Evolutionary conservation across 306 rosid genomes (phyloP).

Genomic region (Pterocarpus santalinus): DNA sequence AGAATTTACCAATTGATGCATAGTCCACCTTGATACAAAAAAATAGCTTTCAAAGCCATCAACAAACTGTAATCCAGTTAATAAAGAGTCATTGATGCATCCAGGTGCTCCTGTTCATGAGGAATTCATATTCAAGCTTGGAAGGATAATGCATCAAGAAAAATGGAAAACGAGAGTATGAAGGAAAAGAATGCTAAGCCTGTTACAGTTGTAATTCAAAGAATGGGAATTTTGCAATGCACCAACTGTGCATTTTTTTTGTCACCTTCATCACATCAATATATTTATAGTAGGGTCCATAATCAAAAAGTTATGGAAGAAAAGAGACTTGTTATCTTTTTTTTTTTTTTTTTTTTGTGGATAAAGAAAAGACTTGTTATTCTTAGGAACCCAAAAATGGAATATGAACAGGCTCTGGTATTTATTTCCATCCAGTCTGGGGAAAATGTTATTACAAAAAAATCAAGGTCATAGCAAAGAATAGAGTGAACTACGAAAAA

Average conservation of each 20-base stretch:
- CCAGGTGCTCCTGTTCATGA: constrained; percentile 93
- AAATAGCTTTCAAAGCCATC: constrained; percentile 83
- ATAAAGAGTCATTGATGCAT: constrained; percentile 82
- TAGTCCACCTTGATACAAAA: constrained; percentile 93
- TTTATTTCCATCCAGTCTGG: constrained; percentile 27
- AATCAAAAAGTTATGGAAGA: not conserved
- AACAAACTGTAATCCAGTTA: constrained; percentile 93
- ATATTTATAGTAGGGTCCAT: constrained; percentile 20
- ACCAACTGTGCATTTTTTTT: constrained; percentile 17
- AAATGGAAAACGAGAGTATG: constrained; percentile 11
- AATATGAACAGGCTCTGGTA: constrained; percentile 25
- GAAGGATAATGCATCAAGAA: constrained; percentile 37
- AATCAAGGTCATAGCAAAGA: constrained; percentile 19
- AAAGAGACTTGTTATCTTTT: not conserved
- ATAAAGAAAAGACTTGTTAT: not conserved
- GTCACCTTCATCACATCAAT: constrained; percentile 30
- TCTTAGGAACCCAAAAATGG: constrained; percentile 24
- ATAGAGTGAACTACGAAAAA: constrained; percentile 11
- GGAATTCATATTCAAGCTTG: constrained; percentile 46
- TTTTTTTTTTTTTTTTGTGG: too few species aligned
- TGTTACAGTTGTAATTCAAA: constrained; percentile 19
- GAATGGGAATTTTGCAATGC: constrained; percentile 18
- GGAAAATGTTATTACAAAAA: constrained; percentile 22
- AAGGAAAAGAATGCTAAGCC: constrained; percentile 33
- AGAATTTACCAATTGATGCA: constrained; percentile 93